These are phyloP conservation scores for Kluyveromyces lactis DNA, from an alignment of 805 yeast species.

Conservation along the genomic window DNA sequence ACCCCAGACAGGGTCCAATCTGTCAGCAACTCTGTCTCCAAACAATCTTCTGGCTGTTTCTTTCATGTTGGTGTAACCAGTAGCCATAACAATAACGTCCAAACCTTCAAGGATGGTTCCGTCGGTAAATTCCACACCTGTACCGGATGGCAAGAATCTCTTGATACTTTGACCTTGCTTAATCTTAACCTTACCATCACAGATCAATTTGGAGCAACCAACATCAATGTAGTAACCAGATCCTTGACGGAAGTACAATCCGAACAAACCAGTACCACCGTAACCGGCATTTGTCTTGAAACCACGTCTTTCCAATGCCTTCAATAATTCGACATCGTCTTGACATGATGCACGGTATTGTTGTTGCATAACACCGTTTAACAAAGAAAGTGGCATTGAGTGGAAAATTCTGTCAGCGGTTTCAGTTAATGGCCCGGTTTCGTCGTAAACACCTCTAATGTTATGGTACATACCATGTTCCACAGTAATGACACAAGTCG, in stretches of 20 bases:
- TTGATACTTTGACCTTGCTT: constrained; percentile 30
- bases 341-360: constrained; percentile 28
- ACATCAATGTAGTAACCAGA: constrained; percentile 42
- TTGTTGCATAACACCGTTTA: constrained; percentile 32
- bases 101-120: constrained; percentile 30
- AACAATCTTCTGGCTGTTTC: constrained; percentile 33
- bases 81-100: constrained; percentile 37
- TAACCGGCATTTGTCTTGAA: constrained; percentile 36
- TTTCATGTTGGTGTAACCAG: constrained; percentile 37
- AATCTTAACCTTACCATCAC: constrained; percentile 32
- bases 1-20: constrained; percentile 35
- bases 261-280: constrained; percentile 37
- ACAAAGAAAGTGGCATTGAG: constrained; percentile 30
- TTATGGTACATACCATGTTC: constrained; percentile 28
- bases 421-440: constrained; percentile 31
- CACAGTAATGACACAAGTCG: constrained; percentile 35
- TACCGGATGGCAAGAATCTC: constrained; percentile 26
- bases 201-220: constrained; percentile 35
- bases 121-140: constrained; percentile 33
- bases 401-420: constrained; percentile 34
- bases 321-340: constrained; percentile 28
- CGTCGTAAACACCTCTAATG: constrained; percentile 30
- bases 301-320: constrained; percentile 29
- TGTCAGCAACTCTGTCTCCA: constrained; percentile 31
- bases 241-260: constrained; percentile 34